phyloP scores from a whole-genome alignment of 2,329 filamentous ascomycete species.

The Eutypa lata region DNA sequence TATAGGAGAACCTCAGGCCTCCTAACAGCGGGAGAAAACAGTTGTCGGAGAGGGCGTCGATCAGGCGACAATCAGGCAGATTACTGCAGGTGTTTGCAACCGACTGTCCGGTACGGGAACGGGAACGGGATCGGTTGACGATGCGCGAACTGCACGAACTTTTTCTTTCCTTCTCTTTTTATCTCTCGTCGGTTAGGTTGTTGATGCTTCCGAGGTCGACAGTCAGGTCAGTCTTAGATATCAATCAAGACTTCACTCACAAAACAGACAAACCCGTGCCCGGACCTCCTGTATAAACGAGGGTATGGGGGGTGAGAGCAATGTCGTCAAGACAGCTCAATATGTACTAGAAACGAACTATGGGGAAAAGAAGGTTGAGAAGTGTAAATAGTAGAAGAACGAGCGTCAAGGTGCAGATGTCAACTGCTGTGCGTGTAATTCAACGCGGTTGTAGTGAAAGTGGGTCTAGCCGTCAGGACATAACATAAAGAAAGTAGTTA shows the following conservation, averaged over 20 bases:
- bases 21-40: conserved; percentile 13
- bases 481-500: no score
- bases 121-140: conserved; percentile 6
- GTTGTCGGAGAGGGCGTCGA: conserved; percentile 28
- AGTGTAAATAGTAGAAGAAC: conserved; percentile 7
- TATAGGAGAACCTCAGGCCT: conserved; percentile 18
- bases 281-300: conserved; percentile 6
- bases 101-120: not conserved
- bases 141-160: not conserved
- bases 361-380: conserved; percentile 17
- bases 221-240: not conserved
- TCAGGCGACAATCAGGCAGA: conserved; percentile 34
- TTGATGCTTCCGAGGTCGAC: not conserved
- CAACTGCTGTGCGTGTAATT: not conserved
- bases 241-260: not conserved
- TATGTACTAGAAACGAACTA: conserved; percentile 8
- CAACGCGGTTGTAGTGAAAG: not conserved
- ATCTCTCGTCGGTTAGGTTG: conserved; percentile 1
- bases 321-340: conserved; percentile 23
- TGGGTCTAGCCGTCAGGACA: no score
- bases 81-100: conserved; percentile 15
- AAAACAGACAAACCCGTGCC: not conserved
- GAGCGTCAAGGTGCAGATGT: not conserved
- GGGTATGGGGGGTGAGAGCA: conserved; percentile 7
- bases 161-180: not conserved